These are phyloP conservation scores for Panicum virgatum DNA, from an alignment of 202 grass and related monocot species.

Conservation along the genomic window DNA sequence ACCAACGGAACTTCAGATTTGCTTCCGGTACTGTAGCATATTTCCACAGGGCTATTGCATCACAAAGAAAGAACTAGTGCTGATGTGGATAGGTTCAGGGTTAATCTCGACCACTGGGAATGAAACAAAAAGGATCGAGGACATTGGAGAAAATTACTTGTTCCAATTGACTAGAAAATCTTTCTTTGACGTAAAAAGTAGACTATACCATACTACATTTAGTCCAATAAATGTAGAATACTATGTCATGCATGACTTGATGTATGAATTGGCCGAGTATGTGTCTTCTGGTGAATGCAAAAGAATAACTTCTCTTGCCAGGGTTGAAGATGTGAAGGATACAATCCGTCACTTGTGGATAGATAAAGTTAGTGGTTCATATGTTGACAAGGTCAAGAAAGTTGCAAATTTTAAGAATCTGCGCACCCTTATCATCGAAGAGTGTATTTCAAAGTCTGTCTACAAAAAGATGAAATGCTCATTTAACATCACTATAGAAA, in stretches of 20 bases:
- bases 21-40: slow-evolving; percentile 55
- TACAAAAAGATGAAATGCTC: no score
- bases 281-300: slow-evolving; percentile 45
- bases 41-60: slow-evolving; percentile 17
- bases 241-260: slow-evolving; percentile 52
- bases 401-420: no score
- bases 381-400: no score
- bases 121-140: not conserved
- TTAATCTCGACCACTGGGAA: not conserved
- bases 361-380: no score
- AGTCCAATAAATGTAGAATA: not conserved
- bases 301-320: no score
- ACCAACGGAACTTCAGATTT: slow-evolving; percentile 28
- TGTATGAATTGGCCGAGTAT: slow-evolving; percentile 44
- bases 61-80: not conserved
- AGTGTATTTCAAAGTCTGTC: no score
- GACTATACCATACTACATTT: not conserved
- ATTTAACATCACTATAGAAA: no score
- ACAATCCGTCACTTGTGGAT: no score
- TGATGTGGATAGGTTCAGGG: slow-evolving; percentile 50
- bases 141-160: slow-evolving; percentile 1
- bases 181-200: no score
- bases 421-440: no score
- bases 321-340: no score
- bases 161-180: slow-evolving; percentile 36